These are phyloP conservation scores for Adiantum capillusveneris DNA, from an alignment of 75 land plant genomes.

Conservation along the genomic window DNA sequence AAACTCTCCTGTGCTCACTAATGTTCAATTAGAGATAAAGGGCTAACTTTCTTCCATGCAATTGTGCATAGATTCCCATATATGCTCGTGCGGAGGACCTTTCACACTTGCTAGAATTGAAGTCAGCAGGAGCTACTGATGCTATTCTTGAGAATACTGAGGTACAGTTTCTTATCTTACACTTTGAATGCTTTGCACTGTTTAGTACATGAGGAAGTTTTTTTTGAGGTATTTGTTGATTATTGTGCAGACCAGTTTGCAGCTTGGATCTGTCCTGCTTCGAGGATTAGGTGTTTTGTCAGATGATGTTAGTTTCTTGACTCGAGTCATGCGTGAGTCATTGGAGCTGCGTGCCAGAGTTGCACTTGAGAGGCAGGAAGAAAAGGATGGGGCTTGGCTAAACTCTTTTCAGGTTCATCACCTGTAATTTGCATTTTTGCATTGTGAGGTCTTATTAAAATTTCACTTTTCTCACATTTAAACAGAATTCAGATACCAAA, in stretches of 20 bases:
- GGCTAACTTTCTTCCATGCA: neutral
- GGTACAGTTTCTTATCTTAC: constrained; percentile 36
- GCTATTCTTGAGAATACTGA: constrained; percentile 87
- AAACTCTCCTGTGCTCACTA: neutral
- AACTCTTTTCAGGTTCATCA: constrained; percentile 67
- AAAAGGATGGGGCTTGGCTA: constrained; percentile 44
- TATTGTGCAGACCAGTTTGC: constrained; percentile 74
- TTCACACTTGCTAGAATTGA: constrained; percentile 73
- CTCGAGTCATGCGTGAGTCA: constrained; percentile 79
- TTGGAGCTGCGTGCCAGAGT: constrained; percentile 94
- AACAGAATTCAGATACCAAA: neutral
- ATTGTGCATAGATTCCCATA: constrained; percentile 55
- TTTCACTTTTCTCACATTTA: neutral
- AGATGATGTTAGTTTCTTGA: constrained; percentile 82
- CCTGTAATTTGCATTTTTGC: neutral
- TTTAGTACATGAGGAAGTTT: too few relatives aligned
- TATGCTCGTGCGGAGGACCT: constrained; percentile 92
- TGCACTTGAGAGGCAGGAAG: constrained; percentile 38
- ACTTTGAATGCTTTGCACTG: too few relatives aligned
- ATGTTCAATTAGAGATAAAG: neutral
- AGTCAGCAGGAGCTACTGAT: constrained; percentile 92
- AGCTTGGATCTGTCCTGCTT: constrained; percentile 86
- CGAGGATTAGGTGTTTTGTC: constrained; percentile 90
- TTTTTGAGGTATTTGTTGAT: too few relatives aligned
- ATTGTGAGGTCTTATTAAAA: neutral